Percentiles rank a stretch among this genome's conserved stretches.
Conservation (phyloP, 1,284 basidiomycete genomes). For the Peniophora sp. region DNA sequence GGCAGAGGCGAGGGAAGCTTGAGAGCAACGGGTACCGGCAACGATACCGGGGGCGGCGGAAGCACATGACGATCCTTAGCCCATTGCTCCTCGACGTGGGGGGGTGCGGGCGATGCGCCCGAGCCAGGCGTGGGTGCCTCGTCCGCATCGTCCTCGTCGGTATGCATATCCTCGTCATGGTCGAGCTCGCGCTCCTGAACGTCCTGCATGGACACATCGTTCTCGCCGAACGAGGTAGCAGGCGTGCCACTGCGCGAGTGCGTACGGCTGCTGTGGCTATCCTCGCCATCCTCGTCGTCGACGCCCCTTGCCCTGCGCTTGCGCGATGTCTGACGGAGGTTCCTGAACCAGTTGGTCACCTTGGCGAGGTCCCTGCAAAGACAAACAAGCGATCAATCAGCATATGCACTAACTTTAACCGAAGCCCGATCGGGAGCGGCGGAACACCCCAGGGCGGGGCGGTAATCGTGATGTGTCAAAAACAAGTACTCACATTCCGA, state of each 20-base stretch:
- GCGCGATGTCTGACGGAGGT: conserved; percentile 65
- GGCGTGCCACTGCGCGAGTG: conserved; percentile 42
- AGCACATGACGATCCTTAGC: too few species aligned
- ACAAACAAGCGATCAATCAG: neutral
- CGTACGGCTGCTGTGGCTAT: conserved; percentile 26
- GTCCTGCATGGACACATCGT: conserved; percentile 4
- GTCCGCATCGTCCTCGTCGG: conserved; percentile 50
- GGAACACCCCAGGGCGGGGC: neutral
- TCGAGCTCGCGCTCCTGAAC: conserved; percentile 19
- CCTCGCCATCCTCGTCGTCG: conserved; percentile 33
- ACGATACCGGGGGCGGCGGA: neutral
- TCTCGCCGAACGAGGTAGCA: conserved; percentile 29
- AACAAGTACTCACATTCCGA: conserved; percentile 43
- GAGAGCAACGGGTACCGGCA: neutral
- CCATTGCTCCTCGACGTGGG: neutral
- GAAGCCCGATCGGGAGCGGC: too few species aligned
- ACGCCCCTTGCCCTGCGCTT: conserved; percentile 34
- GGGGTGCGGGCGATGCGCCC: conserved; percentile 42
- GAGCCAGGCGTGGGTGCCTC: conserved; percentile 68
- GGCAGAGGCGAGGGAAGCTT: conserved; percentile 6
- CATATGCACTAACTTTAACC: neutral
- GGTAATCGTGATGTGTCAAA: conserved; percentile 3
- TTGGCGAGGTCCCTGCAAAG: conserved; percentile 64
- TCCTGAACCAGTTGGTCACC: conserved; percentile 83
- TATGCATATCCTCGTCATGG: conserved; percentile 29